Evolutionary conservation across 129 eudicot species (phyloP).

Genomic region (Artemisia argyi): DNA sequence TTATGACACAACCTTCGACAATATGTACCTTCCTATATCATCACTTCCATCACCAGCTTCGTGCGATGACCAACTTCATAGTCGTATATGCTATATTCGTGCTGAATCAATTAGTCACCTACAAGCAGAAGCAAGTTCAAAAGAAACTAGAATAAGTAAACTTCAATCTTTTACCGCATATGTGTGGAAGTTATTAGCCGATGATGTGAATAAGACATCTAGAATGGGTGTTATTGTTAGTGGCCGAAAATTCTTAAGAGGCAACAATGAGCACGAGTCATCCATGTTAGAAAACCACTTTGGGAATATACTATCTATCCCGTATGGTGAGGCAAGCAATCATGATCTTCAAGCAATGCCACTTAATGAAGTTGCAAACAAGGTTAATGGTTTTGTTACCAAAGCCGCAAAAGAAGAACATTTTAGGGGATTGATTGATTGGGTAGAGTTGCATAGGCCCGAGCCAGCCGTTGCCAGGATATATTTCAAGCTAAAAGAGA

Average conservation of each 20-base stretch:
- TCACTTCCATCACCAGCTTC: conserved; percentile 37
- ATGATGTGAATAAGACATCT: conserved; percentile 7
- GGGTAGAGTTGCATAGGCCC: conserved; percentile 56
- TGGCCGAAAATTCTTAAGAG: conserved; percentile 36
- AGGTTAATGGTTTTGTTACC: conserved; percentile 39
- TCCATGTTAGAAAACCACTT: conserved; percentile 32
- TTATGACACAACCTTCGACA: conserved; percentile 29
- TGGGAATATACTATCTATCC: conserved; percentile 60
- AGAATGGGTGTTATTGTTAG: conserved; percentile 52
- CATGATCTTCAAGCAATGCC: conserved; percentile 23
- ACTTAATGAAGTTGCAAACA: conserved; percentile 26
- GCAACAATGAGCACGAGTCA: conserved; percentile 1
- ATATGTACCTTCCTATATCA: conserved; percentile 36
- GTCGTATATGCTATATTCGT: conserved; percentile 37
- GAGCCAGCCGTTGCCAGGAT: conserved; percentile 41
- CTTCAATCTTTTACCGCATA: conserved; percentile 43
- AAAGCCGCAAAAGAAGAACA: conserved; percentile 34
- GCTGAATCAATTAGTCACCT: conserved; percentile 31
- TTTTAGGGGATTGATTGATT: conserved; percentile 48
- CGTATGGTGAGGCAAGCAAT: conserved; percentile 30
- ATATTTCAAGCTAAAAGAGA: conserved; percentile 23
- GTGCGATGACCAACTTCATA: conserved; percentile 26
- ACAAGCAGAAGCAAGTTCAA: conserved; percentile 36
- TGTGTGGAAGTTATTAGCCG: conserved; percentile 49
- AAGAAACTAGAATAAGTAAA: conserved; percentile 33